Base-by-base conservation (phyloP, 2,329 filamentous ascomycete genomes). In the Xylaria polymorpha region DNA sequence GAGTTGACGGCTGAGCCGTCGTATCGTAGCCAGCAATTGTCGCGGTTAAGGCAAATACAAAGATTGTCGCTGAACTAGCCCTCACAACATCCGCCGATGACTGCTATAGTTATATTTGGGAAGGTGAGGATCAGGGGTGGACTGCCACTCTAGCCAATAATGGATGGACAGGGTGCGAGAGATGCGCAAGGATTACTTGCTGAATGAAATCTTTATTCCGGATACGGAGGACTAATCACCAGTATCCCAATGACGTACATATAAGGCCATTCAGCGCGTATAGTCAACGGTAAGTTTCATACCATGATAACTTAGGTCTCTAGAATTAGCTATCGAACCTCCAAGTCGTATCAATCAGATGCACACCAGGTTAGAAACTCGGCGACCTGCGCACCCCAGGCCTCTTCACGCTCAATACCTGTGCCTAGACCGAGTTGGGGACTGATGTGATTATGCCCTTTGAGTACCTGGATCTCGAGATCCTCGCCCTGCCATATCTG, bases 391-490 rank as follows among this genome's bases (percentile, higher is more conserved):
- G 72, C 69, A 1, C 76, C 77, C 77, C 77, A 79, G 25, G 71
- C 74, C 60, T 79, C 77, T 56, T 79, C 76, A 12, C 68, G 73
- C 64, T 78, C 76, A 37, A 78, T 73, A 0, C 76, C 76, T 2
- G 76, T 78, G 20, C 73, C 61, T 1, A 79, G 61, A 1, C 71
- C 68, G 1, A 77, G 53, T 22, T 74, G 74, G 0, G 76, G 75
- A 35, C 77, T 79, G 20, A 78, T 76, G 46, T 79, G 77, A 43
- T 79, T 79, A 61, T 79, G 77, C 0, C 77, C 76, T 44, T 73
- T 58, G 9, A 78, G 65, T 18, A 74, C 62, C n/a, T 71, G 69
- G 8, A 70, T 66, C 32, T 70, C 70, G 22, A 73, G 67, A 35
- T 73, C 71, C 1, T 35, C 61, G 3, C 44, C 69, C 20, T 50